Conservation (phyloP, 208 protist genomes). For the Crithidia thermophila region DNA sequence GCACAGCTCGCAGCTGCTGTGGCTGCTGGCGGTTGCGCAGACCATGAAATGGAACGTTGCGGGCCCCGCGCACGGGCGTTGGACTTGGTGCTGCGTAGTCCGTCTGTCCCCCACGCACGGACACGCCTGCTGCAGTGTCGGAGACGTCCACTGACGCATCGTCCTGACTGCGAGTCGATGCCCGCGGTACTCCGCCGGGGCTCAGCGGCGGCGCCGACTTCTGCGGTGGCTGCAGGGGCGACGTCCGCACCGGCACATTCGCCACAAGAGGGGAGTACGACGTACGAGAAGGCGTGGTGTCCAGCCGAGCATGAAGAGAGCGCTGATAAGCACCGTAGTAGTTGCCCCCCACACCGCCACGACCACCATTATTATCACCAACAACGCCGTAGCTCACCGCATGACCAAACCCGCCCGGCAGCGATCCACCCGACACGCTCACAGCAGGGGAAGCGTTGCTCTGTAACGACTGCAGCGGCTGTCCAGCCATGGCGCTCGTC, state of each 20-base stretch:
- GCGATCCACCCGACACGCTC: not conserved
- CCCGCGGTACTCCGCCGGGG: not conserved
- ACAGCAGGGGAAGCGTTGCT: not conserved
- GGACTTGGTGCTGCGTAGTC: too few relatives aligned
- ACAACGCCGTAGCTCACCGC: too few relatives aligned
- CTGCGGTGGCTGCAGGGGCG: not conserved
- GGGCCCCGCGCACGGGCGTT: not conserved
- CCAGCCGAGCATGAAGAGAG: not conserved
- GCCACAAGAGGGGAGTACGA: not conserved
- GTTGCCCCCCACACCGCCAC: not conserved
- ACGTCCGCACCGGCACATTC: too few relatives aligned
- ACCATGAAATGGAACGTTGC: slow-evolving; percentile 19
- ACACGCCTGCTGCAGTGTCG: not conserved
- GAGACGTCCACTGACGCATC: not conserved
- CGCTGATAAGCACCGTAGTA: slow-evolving; percentile 26
- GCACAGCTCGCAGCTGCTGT: too few relatives aligned
- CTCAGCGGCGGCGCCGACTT: not conserved
- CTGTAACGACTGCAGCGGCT: not conserved
- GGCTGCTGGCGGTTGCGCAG: not conserved
- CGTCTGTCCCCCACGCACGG: too few relatives aligned
- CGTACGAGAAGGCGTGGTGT: not conserved
- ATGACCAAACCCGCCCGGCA: not conserved
- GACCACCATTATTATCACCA: too few relatives aligned
- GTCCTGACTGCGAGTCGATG: not conserved
- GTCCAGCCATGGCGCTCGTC: slow-evolving; percentile 6